These are phyloP conservation scores for Eimeria praecox DNA, from an alignment of 169 alveolate genomes.

Conservation along the genomic window DNA sequence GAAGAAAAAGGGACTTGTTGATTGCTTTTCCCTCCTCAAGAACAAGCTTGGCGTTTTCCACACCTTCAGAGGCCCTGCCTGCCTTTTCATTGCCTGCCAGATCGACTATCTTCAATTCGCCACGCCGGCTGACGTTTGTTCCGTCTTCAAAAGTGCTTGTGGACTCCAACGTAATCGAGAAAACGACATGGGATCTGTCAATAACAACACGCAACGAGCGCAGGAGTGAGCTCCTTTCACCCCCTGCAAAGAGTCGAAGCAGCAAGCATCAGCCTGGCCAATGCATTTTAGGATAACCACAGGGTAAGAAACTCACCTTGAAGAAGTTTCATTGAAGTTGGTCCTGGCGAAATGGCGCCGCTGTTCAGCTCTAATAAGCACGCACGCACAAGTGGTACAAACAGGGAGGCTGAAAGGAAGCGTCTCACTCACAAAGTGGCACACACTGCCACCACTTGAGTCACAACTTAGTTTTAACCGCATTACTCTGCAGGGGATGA, in stretches of 20 bases:
- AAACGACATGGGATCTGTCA: slow-evolving; percentile 90
- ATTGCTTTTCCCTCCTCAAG: slow-evolving; percentile 89
- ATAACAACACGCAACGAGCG: not conserved
- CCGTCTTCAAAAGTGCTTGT: slow-evolving; percentile 86
- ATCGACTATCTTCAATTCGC: slow-evolving; percentile 88
- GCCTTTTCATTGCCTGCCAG: slow-evolving; percentile 89
- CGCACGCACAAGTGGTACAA: slow-evolving; percentile 4
- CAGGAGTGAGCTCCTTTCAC: not conserved
- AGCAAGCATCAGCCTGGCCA: not conserved
- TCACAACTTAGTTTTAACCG: not conserved
- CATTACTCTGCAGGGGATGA: not conserved
- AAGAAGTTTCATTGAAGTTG: slow-evolving; percentile 91
- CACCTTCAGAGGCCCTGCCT: slow-evolving; percentile 89
- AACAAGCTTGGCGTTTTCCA: slow-evolving; percentile 86
- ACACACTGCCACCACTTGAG: not conserved
- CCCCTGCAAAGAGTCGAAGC: not conserved
- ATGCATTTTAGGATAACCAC: not conserved
- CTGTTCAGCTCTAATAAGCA: slow-evolving; percentile 86
- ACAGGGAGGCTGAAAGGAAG: not conserved
- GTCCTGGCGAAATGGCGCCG: slow-evolving; percentile 91
- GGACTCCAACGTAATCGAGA: slow-evolving; percentile 88
- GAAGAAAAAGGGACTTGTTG: slow-evolving; percentile 86
- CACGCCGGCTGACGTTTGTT: slow-evolving; percentile 86
- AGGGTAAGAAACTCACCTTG: slow-evolving; percentile 75
- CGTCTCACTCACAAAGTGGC: not conserved